These are phyloP conservation scores for Rugiboletus extremiorientalis DNA, from an alignment of 1,284 basidiomycete species.

Conservation along the genomic window DNA sequence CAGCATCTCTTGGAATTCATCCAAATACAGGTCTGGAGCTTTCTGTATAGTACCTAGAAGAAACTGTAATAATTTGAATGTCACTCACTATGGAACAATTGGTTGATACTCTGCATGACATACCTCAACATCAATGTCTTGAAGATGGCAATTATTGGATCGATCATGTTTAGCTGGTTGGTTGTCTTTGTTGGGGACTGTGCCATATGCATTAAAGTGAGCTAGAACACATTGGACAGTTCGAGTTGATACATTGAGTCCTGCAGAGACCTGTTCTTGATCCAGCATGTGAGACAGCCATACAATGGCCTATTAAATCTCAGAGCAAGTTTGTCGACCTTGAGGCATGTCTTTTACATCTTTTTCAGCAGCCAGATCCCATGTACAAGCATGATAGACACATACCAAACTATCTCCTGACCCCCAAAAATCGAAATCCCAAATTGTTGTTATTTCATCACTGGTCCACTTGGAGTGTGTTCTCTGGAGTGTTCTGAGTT, in stretches of 20 bases:
- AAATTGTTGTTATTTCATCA: not conserved
- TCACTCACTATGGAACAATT: not conserved
- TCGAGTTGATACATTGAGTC: no score
- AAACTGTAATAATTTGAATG: not conserved
- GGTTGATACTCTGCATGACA: not conserved
- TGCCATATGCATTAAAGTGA: no score
- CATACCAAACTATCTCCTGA: not conserved
- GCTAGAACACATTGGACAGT: no score
- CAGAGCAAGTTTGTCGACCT: no score
- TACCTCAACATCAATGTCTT: not conserved
- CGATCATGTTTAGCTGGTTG: not conserved
- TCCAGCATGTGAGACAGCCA: no score
- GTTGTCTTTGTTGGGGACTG: no score
- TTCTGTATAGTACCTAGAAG: not conserved
- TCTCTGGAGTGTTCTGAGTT: not conserved
- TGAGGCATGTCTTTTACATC: no score
- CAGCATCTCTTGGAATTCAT: not conserved
- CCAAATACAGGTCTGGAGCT: not conserved
- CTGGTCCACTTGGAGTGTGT: not conserved
- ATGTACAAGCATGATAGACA: not conserved
- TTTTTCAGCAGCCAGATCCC: no score
- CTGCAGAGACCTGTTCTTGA: no score
- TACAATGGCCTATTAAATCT: no score
- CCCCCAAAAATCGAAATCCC: not conserved
- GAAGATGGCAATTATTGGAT: not conserved